These are phyloP conservation scores for Hericium erinaceus DNA, from an alignment of 768 basidiomycete species.

Conservation along the genomic window DNA sequence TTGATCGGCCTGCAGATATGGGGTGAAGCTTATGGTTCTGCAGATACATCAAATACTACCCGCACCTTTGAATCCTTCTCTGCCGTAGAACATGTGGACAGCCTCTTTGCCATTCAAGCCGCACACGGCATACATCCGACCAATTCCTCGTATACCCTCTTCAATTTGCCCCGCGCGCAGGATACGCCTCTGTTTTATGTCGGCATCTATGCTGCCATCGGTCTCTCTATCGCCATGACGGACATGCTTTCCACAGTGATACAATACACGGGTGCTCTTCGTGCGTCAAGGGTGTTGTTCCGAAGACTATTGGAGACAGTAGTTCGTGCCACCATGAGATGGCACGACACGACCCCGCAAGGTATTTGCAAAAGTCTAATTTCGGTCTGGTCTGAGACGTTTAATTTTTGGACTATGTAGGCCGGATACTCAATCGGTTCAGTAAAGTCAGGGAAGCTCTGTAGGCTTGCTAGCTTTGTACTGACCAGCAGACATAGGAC, in stretches of 20 bases:
- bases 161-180: constrained; percentile 33
- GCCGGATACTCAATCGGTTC: constrained; percentile 82
- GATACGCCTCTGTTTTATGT: constrained; percentile 67
- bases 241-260: constrained; percentile 37
- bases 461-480: neutral
- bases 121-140: constrained; percentile 7
- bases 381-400: neutral
- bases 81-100: constrained; percentile 19
- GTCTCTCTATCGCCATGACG: constrained; percentile 37
- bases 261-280: constrained; percentile 52
- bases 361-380: constrained; percentile 27
- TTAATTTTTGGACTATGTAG: constrained; percentile 22
- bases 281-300: constrained; percentile 28
- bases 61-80: constrained; percentile 14
- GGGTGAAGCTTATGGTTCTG: constrained; percentile 49
- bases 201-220: constrained; percentile 57
- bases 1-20: constrained; percentile 24
- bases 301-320: constrained; percentile 56
- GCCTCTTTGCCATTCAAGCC: constrained; percentile 16
- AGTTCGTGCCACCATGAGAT: constrained; percentile 75
- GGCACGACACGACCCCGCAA: constrained; percentile 77
- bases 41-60: constrained; percentile 1
- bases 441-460: constrained; percentile 37
- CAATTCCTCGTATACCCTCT: neutral
- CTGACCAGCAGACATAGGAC: constrained; percentile 35